Percentiles rank a stretch among this genome's conserved stretches.
phyloP scores from a whole-genome alignment of 2,329 filamentous ascomycete species.

The Alternaria viburni region DNA sequence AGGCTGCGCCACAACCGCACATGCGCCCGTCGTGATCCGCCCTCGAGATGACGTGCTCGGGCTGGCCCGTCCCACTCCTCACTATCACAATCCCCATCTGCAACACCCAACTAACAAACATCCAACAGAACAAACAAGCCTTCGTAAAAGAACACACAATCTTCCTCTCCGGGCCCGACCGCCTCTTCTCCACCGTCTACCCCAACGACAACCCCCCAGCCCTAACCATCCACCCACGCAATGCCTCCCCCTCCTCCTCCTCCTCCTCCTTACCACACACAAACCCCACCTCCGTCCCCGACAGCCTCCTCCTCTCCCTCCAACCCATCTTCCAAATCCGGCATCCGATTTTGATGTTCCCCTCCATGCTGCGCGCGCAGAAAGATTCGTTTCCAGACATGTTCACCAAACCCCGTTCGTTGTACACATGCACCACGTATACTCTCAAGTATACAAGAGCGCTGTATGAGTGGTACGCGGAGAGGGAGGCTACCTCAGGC shows the following conservation, averaged over 20 bases:
- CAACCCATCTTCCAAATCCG: slow-evolving; percentile 26
- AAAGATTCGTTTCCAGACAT: background rate
- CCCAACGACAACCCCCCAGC: background rate
- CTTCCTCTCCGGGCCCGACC: slow-evolving; percentile 13
- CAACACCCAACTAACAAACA: background rate
- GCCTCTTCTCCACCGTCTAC: slow-evolving; percentile 11
- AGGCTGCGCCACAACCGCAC: background rate
- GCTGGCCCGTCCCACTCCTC: background rate
- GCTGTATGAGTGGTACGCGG: slow-evolving; percentile 21
- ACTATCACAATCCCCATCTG: too few relatives aligned
- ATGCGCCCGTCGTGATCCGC: background rate
- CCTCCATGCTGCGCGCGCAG: slow-evolving; percentile 17
- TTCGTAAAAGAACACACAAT: slow-evolving; percentile 22
- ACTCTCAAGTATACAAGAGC: slow-evolving; percentile 1
- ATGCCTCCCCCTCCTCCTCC: background rate
- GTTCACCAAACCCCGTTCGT: background rate
- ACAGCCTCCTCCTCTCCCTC: slow-evolving; percentile 17
- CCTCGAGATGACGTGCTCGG: slow-evolving; percentile 14
- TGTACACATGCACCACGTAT: background rate
- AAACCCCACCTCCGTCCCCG: slow-evolving; percentile 20
- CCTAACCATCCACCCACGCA: slow-evolving; percentile 8
- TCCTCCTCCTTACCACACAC: slow-evolving; percentile 1
- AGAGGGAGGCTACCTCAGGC: background rate
- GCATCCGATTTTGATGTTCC: slow-evolving; percentile 23
- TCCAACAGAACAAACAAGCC: slow-evolving; percentile 12